Conservation (phyloP, 2,329 filamentous ascomycete genomes). For the Penicillium sp. region DNA sequence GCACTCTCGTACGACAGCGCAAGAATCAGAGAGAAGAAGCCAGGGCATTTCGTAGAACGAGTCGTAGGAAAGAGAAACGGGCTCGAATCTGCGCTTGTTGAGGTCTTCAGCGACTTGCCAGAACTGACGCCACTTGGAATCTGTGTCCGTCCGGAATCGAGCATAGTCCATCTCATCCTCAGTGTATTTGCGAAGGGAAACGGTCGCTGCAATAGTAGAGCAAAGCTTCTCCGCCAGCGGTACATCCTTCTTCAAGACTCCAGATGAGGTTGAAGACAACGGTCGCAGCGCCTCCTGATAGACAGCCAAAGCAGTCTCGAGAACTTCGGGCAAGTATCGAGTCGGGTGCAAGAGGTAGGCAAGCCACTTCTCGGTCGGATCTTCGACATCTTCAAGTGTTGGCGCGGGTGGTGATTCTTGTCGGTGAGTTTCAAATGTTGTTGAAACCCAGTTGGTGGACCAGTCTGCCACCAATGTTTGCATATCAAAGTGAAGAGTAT, state of each 20-base stretch:
- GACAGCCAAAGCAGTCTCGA: constrained; percentile 81
- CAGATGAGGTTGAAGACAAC: constrained; percentile 41
- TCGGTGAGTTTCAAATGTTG: constrained; percentile 63
- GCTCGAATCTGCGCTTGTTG: constrained; percentile 82
- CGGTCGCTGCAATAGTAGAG: constrained; percentile 69
- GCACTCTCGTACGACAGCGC: constrained; percentile 78
- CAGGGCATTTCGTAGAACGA: constrained; percentile 72
- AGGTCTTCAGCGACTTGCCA: constrained; percentile 84
- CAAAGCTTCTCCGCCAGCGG: constrained; percentile 77
- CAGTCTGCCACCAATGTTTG: constrained; percentile 66
- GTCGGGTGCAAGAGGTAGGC: constrained; percentile 81
- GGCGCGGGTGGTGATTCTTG: constrained; percentile 59
- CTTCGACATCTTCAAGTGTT: constrained; percentile 66
- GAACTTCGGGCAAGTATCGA: constrained; percentile 74
- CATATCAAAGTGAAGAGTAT: constrained; percentile 73
- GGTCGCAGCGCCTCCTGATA: constrained; percentile 69
- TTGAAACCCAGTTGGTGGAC: constrained; percentile 70
- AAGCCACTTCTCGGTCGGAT: constrained; percentile 83
- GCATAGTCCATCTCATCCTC: constrained; percentile 73
- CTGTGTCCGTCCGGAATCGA: constrained; percentile 71
- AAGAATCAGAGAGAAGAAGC: constrained; percentile 80
- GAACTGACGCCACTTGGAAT: constrained; percentile 86
- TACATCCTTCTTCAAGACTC: constrained; percentile 51
- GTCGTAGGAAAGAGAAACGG: constrained; percentile 77
- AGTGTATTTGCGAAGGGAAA: constrained; percentile 64